Evolutionary conservation across 2,329 filamentous ascomycete species (phyloP).

Genomic region (Daldinia eschscholtzii): DNA sequence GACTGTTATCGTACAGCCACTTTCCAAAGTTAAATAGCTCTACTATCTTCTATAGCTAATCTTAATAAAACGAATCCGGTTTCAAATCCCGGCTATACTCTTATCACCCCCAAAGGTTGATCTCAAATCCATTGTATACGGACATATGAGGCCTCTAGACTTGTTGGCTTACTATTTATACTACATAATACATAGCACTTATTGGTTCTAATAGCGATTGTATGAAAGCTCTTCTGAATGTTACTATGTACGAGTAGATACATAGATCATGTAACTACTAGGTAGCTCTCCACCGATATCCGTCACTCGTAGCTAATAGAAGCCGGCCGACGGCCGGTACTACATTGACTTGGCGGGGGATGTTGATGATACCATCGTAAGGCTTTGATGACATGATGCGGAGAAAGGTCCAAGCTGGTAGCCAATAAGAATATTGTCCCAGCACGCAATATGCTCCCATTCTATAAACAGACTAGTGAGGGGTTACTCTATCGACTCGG

Average conservation of each 20-base stretch:
- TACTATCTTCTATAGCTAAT: too few relatives aligned
- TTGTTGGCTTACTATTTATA: not conserved
- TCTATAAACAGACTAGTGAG: slow-evolving; percentile 49
- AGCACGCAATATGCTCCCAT: slow-evolving; percentile 53
- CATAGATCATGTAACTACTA: slow-evolving; percentile 8
- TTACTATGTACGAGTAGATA: not conserved
- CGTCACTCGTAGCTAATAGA: slow-evolving; percentile 5
- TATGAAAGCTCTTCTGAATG: not conserved
- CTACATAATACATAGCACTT: not conserved
- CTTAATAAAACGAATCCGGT: too few relatives aligned
- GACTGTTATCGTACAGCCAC: too few relatives aligned
- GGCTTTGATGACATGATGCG: slow-evolving; percentile 52
- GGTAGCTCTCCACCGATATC: slow-evolving; percentile 34
- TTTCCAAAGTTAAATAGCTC: too few relatives aligned
- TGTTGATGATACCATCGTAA: slow-evolving; percentile 49
- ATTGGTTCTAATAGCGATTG: not conserved
- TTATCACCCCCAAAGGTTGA: too few relatives aligned
- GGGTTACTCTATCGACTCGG: slow-evolving; percentile 39
- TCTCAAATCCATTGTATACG: not conserved
- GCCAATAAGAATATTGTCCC: slow-evolving; percentile 50
- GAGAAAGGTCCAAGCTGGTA: slow-evolving; percentile 38
- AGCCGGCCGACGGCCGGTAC: slow-evolving; percentile 35
- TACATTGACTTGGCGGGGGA: slow-evolving; percentile 26
- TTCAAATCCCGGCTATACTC: too few relatives aligned
- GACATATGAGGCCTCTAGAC: not conserved